A percentile compares a stretch with the other conserved stretches of the same genome.
Conservation (phyloP, 176 grass and related monocot genomes). For the Alloteropsis semialata region DNA sequence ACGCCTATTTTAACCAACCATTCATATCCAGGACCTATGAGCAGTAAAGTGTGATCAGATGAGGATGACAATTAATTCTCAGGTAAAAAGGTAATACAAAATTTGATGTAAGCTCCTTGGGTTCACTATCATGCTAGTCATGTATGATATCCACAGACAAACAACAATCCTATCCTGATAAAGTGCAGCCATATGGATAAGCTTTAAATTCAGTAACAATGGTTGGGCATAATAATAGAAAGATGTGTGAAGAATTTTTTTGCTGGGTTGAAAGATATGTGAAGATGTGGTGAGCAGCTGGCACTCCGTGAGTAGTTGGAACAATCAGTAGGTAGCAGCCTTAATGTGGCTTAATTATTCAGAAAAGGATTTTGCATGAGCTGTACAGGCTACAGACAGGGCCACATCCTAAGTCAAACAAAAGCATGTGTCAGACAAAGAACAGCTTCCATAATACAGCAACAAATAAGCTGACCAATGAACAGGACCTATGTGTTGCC, state of each 20-base stretch:
- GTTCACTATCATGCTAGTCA: slow-evolving; percentile 15
- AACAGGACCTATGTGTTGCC: neutral
- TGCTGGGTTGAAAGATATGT: neutral
- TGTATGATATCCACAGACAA: neutral
- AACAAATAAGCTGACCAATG: neutral
- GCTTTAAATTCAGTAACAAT: neutral
- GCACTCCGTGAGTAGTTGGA: neutral
- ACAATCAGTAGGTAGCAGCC: slow-evolving; percentile 1
- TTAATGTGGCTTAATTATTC: slow-evolving; percentile 15
- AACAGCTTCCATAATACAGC: neutral
- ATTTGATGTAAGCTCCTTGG: slow-evolving; percentile 11
- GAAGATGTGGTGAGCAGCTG: slow-evolving; percentile 12
- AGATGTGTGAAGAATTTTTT: neutral
- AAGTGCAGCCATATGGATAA: slow-evolving; percentile 10
- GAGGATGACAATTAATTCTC: neutral
- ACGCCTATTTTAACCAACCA: neutral
- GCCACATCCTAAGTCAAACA: slow-evolving; percentile 22
- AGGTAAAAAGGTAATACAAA: neutral
- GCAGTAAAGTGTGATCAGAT: neutral
- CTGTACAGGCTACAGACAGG: neutral
- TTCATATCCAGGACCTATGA: neutral
- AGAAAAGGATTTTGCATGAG: slow-evolving; percentile 27
- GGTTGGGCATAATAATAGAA: neutral
- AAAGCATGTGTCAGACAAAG: neutral
- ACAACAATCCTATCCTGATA: neutral